Base-by-base conservation (phyloP, 2,329 filamentous ascomycete species). In the Chaetomium sp. region DNA sequence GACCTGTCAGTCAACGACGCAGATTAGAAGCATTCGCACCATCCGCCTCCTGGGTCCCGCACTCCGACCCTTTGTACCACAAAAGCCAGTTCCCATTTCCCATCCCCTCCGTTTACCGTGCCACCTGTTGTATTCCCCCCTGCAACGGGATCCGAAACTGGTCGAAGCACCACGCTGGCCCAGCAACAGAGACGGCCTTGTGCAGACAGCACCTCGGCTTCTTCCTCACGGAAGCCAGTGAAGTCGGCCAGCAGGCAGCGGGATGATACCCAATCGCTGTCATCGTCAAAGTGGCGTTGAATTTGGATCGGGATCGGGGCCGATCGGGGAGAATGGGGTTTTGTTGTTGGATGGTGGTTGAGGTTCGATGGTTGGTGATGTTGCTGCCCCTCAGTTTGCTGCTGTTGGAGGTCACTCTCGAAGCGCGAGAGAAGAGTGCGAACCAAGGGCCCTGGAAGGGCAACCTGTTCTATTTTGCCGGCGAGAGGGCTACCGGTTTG, bases 181-280 rank as follows among this genome's bases (percentile, higher is more conserved):
- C 61, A 63, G 56, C 63, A 65, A 50, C 62, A 64, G 34, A 65
- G 33, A 27, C 53, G 33, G n/a, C 59, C 61, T 35, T 56, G 47
- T 35, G 40, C 40, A 9, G 63, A 64, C 40, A 62, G 41, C 11
- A 6, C 42, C 43, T 56, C 52, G 32, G 63, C 63, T 37, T 63
- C 54, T 40, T 60, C 58, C 45, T 59, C 59, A 48, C 55, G 50
- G 27, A 65, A 43, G 35, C 51, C 59, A 4, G 63, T 62, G 42
- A 64, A 65, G 34, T 64, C 63, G n/a, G 59, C 49, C 48, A 62
- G 54, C 9, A 63, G 37, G 47, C 62, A 65, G 48, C 63, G 61
- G 5, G 62, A 59, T 37, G 53, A 60, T 36, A 64, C 63, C 63
- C 62, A 65, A 10, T 64, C 62, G 53, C 58, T 52, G 36, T 43